These are phyloP conservation scores for Cetradonia linearis DNA, from an alignment of 495 filamentous ascomycete genomes.

Conservation along the genomic window DNA sequence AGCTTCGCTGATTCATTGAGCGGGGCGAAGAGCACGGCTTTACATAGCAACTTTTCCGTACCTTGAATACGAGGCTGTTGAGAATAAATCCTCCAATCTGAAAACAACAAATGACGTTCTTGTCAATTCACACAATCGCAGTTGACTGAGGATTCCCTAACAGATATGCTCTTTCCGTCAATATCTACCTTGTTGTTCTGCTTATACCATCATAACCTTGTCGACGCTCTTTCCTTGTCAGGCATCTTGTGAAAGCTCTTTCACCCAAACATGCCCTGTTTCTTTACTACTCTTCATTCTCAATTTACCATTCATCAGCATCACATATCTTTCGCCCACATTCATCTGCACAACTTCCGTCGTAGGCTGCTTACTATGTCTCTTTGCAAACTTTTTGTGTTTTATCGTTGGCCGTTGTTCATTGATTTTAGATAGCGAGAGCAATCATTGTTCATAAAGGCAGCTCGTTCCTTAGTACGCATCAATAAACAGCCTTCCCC, in stretches of 20 bases:
- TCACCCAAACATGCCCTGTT: no score
- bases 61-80: no score
- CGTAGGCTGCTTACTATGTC: background rate
- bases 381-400: background rate
- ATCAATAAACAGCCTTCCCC: no score
- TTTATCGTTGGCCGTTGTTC: background rate
- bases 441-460: background rate
- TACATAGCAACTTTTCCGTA: no score
- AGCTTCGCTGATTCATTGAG: no score
- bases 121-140: no score
- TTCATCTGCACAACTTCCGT: background rate
- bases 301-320: background rate
- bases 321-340: background rate
- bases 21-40: background rate
- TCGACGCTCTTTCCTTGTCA: background rate
- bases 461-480: background rate
- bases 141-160: no score
- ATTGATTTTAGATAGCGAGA: background rate
- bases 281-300: background rate
- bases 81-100: background rate
- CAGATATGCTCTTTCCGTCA: background rate
- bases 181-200: background rate
- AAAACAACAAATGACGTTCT: no score
- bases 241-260: background rate
- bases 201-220: background rate